Evolutionary conservation across 148 eudicot genomes (phyloP).

Genomic region (Gaultheria prostrata): DNA sequence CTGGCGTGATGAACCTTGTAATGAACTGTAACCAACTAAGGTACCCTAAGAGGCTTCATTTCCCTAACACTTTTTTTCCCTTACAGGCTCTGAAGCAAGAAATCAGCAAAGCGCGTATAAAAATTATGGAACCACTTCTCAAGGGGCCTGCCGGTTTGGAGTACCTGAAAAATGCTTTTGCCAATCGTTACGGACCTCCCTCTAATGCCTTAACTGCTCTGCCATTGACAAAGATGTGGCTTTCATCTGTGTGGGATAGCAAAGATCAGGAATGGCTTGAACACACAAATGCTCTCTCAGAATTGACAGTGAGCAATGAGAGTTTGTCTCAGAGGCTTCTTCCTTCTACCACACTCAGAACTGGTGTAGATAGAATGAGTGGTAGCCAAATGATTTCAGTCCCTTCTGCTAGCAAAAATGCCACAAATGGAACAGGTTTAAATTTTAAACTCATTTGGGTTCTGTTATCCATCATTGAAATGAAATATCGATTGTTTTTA

Average conservation of each 20-base stretch:
- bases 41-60: neutral
- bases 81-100: constrained; percentile 70
- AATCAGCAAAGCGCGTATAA: constrained; percentile 80
- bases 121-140: constrained; percentile 70
- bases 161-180: constrained; percentile 63
- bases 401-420: constrained; percentile 16
- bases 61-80: neutral
- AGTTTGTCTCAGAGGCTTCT: constrained; percentile 36
- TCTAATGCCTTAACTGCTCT: constrained; percentile 51
- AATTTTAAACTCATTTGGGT: neutral
- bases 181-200: constrained; percentile 57
- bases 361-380: constrained; percentile 53
- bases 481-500: neutral
- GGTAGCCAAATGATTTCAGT: constrained; percentile 21
- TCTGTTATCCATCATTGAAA: neutral
- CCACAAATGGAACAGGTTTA: constrained; percentile 28
- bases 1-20: constrained; percentile 1
- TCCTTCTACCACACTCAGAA: constrained; percentile 63
- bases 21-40: neutral
- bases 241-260: constrained; percentile 38
- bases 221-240: constrained; percentile 72
- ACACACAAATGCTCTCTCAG: constrained; percentile 40
- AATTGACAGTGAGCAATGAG: constrained; percentile 31
- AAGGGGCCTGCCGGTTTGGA: constrained; percentile 83
- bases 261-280: constrained; percentile 77